Percentiles rank a stretch among this genome's conserved stretches.
phyloP scores from a whole-genome alignment of 768 basidiomycete species.

The Pisolithus orientalis region DNA sequence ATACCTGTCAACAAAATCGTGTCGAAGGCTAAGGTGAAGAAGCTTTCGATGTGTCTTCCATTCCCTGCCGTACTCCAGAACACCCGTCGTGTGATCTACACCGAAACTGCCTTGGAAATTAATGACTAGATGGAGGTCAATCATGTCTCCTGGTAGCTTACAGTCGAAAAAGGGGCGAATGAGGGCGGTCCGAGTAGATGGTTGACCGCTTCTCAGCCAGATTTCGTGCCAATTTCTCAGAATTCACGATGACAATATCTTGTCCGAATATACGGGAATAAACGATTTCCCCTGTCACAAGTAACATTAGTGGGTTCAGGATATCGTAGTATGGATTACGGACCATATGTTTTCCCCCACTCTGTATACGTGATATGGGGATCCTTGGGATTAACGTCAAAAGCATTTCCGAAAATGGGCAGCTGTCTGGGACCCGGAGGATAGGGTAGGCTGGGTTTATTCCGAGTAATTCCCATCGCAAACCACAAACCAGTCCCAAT shows the following conservation, averaged over 20 bases:
- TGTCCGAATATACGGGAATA: neutral
- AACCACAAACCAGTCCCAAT: neutral
- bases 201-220: slow-evolving; percentile 5
- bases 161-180: neutral
- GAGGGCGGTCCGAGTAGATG: neutral
- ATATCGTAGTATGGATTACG: neutral
- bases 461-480: neutral
- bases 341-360: slow-evolving; percentile 17
- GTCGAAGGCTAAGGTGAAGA: slow-evolving; percentile 7
- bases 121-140: neutral
- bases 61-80: slow-evolving; percentile 9
- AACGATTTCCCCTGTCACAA: neutral
- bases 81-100: slow-evolving; percentile 4
- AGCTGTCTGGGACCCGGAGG: slow-evolving; percentile 14
- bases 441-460: neutral
- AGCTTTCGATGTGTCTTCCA: slow-evolving; percentile 14
- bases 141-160: neutral
- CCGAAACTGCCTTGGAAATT: neutral
- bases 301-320: neutral
- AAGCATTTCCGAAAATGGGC: slow-evolving; percentile 11
- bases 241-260: slow-evolving; percentile 4
- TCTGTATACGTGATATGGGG: slow-evolving; percentile 11
- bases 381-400: slow-evolving; percentile 5
- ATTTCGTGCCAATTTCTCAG: slow-evolving; percentile 2
- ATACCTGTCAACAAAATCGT: slow-evolving; percentile 13